These are phyloP conservation scores for Penicillium nordicum DNA, from an alignment of 2,329 filamentous ascomycete species.

Conservation along the genomic window DNA sequence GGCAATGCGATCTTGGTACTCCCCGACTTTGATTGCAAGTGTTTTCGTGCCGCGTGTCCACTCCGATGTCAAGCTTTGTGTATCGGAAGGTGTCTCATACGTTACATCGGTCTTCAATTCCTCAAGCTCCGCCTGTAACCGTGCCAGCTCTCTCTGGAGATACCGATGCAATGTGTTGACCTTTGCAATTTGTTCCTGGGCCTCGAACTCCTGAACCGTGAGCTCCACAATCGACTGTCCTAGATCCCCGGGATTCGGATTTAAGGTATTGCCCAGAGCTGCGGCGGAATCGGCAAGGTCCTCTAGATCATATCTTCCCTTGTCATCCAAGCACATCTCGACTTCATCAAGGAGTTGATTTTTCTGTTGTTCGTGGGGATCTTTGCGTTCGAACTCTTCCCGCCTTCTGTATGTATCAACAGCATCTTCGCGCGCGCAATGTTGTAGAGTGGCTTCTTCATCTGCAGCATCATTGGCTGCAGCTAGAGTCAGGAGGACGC, in stretches of 20 bases:
- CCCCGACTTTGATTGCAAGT: conserved; percentile 63
- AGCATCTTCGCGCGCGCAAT: conserved; percentile 38
- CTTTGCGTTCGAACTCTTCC: conserved; percentile 25
- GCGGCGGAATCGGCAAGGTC: conserved; percentile 55
- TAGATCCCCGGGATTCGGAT: conserved; percentile 50
- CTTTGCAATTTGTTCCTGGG: conserved; percentile 55
- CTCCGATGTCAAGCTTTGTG: conserved; percentile 70
- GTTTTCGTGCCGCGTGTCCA: conserved; percentile 67
- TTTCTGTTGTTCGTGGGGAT: conserved; percentile 31
- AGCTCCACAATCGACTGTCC: conserved; percentile 55
- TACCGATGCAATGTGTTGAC: conserved; percentile 57
- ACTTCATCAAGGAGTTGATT: conserved; percentile 52
- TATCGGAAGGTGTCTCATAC: conserved; percentile 55
- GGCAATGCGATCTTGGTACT: conserved; percentile 58
- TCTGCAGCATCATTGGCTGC: conserved; percentile 69
- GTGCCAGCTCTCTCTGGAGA: conserved; percentile 51
- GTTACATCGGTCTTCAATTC: conserved; percentile 32
- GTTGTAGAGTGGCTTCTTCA: conserved; percentile 36
- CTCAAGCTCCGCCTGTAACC: conserved; percentile 29
- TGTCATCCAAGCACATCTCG: conserved; percentile 51
- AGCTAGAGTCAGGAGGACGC: conserved; percentile 69
- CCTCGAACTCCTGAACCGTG: conserved; percentile 52
- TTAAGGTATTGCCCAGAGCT: conserved; percentile 48
- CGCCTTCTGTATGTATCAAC: conserved; percentile 30
- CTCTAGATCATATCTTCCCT: conserved; percentile 56